Base-by-base conservation (phyloP, 2,329 filamentous ascomycete genomes). In the Curvularia verruculosa region DNA sequence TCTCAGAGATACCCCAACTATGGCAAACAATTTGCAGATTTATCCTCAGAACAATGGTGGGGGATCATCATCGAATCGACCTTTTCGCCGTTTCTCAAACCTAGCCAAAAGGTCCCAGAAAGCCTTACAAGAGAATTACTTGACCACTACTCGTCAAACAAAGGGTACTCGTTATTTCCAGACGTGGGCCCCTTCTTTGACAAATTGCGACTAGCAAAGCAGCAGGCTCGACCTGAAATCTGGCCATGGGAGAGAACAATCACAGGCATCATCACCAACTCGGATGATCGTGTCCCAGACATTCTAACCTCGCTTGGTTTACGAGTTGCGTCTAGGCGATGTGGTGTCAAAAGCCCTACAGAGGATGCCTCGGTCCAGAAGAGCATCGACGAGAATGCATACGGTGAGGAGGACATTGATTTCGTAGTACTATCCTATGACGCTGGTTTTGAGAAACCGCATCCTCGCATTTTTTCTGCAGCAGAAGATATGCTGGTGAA, bases 391-490 rank as follows among this genome's bases (percentile, higher is more conserved):
- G 58, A 37, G 1, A 40, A 54, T 15, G 21, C 19, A 41, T 5
- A 15, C 6, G 10, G 15, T 21, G 52, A 69, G 15, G 80, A 69
- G 12, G 80, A 83, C 54, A 74, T 88, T 41, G 81, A 84, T 65
- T 87, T 88, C 58, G 78, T 83, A 6, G 83, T 84, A 58, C 81
- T 87, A 69, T 88, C 85, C 18, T 89, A 89, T 61, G 85, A 88
- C 63, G 82, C 85, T 4, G 86, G 86, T 0, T 68, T 75, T 23
- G 84, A 85, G 61, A 89, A 89, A 69, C 87, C 87, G 0, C 78
- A 85, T 50, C 60, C 56, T 8, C 62, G 68, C 2, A 87, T 89
- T 2, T 89, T 89, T 59, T 70, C 77, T 1, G 81, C 84, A 0
- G 86, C 85, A 0, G 78, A 81, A 43, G 60, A 69, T 1, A 75